These are phyloP conservation scores for Seminavis robusta DNA, from an alignment of 108 stramenopile species.

Conservation along the genomic window DNA sequence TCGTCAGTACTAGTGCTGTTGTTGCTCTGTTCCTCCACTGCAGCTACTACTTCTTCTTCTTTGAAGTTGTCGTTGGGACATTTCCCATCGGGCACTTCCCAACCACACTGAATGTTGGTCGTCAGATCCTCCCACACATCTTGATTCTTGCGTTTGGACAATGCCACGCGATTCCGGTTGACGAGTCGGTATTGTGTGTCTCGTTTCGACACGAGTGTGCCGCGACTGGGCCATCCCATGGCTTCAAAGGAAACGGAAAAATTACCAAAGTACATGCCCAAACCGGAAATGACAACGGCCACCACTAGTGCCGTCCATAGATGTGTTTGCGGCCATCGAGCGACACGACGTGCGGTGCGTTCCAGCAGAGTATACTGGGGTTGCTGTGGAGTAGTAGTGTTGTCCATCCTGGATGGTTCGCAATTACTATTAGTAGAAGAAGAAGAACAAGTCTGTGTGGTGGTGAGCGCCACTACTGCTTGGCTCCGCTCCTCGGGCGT, in stretches of 20 bases:
- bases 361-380: too few species aligned
- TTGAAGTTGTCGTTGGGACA: conserved; percentile 3
- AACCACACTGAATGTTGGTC: conserved; percentile 35
- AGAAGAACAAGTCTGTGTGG: too few species aligned
- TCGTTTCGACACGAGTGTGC: conserved; percentile 43
- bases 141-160: conserved; percentile 16
- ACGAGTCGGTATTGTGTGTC: conserved; percentile 29
- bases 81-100: conserved; percentile 15
- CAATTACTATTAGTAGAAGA: too few species aligned
- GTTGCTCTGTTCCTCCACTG: not conserved
- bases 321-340: conserved; percentile 16
- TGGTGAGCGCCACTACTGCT: too few species aligned
- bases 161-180: conserved; percentile 8
- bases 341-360: conserved; percentile 10
- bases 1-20: not conserved
- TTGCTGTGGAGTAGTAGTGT: too few species aligned
- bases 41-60: not conserved
- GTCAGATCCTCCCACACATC: conserved; percentile 33
- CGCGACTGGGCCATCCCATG: conserved; percentile 41
- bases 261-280: conserved; percentile 33
- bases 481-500: too few species aligned
- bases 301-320: conserved; percentile 7
- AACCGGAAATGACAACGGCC: conserved; percentile 4
- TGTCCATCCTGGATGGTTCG: too few species aligned
- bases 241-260: conserved; percentile 36